phyloP scores from a whole-genome alignment of 225 moss, liverwort and hornwort species.

The Physcomitrium patens region DNA sequence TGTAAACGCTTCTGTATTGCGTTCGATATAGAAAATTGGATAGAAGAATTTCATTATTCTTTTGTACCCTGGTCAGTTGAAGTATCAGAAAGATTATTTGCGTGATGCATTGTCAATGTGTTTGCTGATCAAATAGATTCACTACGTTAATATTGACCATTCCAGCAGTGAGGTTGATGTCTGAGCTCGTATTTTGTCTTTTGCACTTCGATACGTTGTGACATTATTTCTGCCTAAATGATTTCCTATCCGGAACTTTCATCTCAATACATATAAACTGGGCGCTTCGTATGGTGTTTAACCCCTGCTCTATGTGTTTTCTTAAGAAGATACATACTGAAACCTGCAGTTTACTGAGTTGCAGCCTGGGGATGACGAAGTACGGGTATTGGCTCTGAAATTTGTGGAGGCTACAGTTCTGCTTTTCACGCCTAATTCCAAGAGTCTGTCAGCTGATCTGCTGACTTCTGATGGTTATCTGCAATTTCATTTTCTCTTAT shows the following conservation, averaged over 20 bases:
- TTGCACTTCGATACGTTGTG: background rate
- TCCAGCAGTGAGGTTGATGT: too few relatives aligned
- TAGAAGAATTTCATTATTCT: too few relatives aligned
- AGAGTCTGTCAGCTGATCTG: constrained; percentile 56
- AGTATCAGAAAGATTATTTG: too few relatives aligned
- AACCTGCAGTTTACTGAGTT: constrained; percentile 25
- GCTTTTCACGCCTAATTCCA: constrained; percentile 76
- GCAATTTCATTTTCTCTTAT: constrained; percentile 15
- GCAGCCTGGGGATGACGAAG: constrained; percentile 80
- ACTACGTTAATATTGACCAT: too few relatives aligned
- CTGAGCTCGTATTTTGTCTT: background rate
- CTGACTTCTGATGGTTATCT: constrained; percentile 60
- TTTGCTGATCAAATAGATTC: background rate
- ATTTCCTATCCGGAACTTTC: too few relatives aligned
- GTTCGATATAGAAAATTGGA: too few relatives aligned
- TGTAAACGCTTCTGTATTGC: too few relatives aligned
- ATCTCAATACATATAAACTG: background rate
- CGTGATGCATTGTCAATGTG: background rate
- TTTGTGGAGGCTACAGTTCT: constrained; percentile 82
- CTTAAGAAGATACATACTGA: background rate
- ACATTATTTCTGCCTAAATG: too few relatives aligned
- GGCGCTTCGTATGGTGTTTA: background rate
- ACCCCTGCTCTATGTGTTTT: background rate
- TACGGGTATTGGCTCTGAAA: constrained; percentile 74
- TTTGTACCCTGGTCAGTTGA: too few relatives aligned